Conservation (phyloP, 106 monocot genomes). For the Dioscorea alata region DNA sequence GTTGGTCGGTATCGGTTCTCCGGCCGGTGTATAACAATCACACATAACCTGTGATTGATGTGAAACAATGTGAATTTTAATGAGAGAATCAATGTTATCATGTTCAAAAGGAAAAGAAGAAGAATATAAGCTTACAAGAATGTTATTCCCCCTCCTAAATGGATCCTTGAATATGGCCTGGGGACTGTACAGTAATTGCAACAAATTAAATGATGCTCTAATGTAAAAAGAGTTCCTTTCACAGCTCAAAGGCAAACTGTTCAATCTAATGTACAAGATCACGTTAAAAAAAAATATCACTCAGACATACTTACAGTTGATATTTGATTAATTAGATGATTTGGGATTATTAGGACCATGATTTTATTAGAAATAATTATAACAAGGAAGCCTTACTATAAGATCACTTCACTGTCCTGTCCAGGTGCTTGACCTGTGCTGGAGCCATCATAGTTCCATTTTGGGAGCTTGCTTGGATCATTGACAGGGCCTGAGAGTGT, state of each 20-base stretch:
- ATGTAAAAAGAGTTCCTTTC: too few relatives aligned
- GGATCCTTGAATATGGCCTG: conserved; percentile 71
- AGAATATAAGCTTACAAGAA: conserved; percentile 31
- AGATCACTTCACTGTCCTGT: conserved; percentile 56
- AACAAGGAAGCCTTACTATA: conserved; percentile 27
- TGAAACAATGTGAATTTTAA: too few relatives aligned
- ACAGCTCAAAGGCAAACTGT: too few relatives aligned
- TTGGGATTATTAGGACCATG: too few relatives aligned
- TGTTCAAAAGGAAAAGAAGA: too few relatives aligned
- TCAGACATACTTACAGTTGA: background rate
- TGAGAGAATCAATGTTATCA: too few relatives aligned
- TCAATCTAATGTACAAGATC: too few relatives aligned
- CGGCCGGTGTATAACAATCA: conserved; percentile 54
- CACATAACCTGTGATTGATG: conserved; percentile 50
- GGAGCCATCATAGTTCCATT: conserved; percentile 65
- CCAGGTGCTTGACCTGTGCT: conserved; percentile 53
- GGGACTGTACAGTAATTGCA: conserved; percentile 24
- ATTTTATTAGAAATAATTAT: too few relatives aligned
- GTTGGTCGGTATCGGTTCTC: conserved; percentile 67
- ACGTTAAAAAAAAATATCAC: too few relatives aligned
- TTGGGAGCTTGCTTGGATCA: conserved; percentile 39
- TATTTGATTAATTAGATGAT: too few relatives aligned
- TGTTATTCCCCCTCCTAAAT: conserved; percentile 66
- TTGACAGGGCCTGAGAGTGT: conserved; percentile 24
- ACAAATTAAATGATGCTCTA: background rate